Conservation (phyloP, 805 yeast genomes). For the Lipomyces spencermartinsiae region DNA sequence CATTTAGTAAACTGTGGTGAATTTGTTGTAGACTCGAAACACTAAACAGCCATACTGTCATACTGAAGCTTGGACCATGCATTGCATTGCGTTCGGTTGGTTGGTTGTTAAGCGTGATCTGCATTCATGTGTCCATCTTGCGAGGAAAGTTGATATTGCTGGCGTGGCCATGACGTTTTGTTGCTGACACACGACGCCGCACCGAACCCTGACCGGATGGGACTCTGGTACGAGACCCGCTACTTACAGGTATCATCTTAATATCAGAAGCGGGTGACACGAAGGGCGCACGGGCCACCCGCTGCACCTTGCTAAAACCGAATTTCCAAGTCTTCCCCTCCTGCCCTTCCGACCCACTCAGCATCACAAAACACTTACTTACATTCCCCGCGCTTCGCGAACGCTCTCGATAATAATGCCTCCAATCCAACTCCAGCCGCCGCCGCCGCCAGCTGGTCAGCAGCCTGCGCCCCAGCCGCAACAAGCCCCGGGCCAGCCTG, state of each 20-base stretch:
- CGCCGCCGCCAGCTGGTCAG: conserved; percentile 2
- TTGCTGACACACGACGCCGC: not conserved
- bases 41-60: no score
- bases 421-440: not conserved
- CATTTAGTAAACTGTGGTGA: no score
- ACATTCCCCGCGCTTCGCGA: not conserved
- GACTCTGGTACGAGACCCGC: not conserved
- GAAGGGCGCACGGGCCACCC: conserved; percentile 1
- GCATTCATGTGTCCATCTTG: no score
- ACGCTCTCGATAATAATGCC: not conserved
- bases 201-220: not conserved
- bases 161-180: no score
- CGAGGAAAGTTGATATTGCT: no score
- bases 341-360: not conserved
- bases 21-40: no score
- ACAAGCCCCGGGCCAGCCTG: conserved; percentile 2
- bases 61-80: no score
- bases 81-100: no score
- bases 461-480: conserved; percentile 9
- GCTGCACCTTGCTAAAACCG: not conserved
- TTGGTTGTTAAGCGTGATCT: no score
- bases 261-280: not conserved
- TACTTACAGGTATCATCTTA: not conserved
- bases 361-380: not conserved
- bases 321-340: not conserved